Evolutionary conservation across 2,329 filamentous ascomycete genomes (phyloP).

Genomic region (Trichoderma polysporum): DNA sequence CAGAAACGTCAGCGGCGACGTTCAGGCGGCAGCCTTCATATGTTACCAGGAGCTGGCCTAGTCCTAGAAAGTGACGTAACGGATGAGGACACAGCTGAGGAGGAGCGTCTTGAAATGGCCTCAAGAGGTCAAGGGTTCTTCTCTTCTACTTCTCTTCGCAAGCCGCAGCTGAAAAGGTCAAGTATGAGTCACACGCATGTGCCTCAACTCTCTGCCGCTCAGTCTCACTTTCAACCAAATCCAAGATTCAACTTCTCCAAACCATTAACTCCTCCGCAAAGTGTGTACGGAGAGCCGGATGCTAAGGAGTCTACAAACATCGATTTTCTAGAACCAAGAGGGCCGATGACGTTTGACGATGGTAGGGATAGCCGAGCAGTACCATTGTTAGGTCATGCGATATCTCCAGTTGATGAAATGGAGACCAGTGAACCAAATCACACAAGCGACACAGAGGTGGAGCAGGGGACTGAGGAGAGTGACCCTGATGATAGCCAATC

Average conservation of each 20-base stretch:
- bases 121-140: conserved; percentile 29
- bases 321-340: conserved; percentile 6
- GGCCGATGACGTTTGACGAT: background rate
- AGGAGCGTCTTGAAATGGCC: conserved; percentile 45
- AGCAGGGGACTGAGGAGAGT: conserved; percentile 36
- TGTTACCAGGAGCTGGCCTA: conserved; percentile 38
- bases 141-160: conserved; percentile 35
- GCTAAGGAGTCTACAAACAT: background rate
- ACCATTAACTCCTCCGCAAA: conserved; percentile 31
- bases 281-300: background rate
- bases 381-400: conserved; percentile 22
- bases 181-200: conserved; percentile 42
- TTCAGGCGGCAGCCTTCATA: conserved; percentile 50
- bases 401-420: conserved; percentile 31
- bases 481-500: conserved; percentile 30
- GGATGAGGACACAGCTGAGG: conserved; percentile 46
- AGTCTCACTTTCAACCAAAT: conserved; percentile 21
- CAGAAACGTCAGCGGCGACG: conserved; percentile 46
- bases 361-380: conserved; percentile 19
- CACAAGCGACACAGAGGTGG: conserved; percentile 34
- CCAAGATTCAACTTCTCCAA: conserved; percentile 40
- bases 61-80: conserved; percentile 42
- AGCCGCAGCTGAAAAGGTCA: conserved; percentile 43
- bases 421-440: conserved; percentile 36
- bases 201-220: conserved; percentile 25